phyloP scores from a whole-genome alignment of 257 asterid species.

The Echites panduratus region DNA sequence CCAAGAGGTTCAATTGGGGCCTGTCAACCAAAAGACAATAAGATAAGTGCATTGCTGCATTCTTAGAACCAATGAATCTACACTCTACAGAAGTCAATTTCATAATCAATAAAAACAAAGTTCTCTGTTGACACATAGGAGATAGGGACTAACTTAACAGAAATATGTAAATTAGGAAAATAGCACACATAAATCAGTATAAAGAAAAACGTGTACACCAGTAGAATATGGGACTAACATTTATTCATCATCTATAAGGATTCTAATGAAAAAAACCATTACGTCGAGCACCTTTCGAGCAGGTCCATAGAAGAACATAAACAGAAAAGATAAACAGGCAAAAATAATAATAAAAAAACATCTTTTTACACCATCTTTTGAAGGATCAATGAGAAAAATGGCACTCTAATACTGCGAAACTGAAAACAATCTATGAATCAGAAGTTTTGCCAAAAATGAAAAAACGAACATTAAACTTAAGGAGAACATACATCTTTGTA shows the following conservation, averaged over 20 bases:
- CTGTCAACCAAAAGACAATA: slow-evolving; percentile 30
- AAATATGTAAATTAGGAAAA: neutral
- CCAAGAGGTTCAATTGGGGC: slow-evolving; percentile 50
- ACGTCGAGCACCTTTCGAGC: neutral
- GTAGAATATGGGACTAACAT: neutral
- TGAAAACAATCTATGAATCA: too few species aligned
- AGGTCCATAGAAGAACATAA: neutral
- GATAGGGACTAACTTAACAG: neutral
- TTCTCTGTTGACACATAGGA: neutral
- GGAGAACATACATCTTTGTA: slow-evolving; percentile 73
- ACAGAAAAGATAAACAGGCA: neutral
- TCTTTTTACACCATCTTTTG: neutral
- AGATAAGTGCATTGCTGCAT: neutral
- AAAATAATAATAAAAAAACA: neutral
- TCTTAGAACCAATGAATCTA: neutral
- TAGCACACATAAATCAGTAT: neutral
- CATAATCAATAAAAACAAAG: neutral
- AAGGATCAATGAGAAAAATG: neutral
- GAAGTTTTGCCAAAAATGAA: too few species aligned
- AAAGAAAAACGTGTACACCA: neutral
- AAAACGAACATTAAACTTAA: slow-evolving; percentile 6
- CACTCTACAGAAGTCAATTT: neutral
- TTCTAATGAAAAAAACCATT: neutral
- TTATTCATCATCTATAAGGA: neutral
- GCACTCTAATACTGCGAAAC: neutral